Base-by-base conservation (phyloP, 2,329 filamentous ascomycete species). In the Fusarium nurragi region DNA sequence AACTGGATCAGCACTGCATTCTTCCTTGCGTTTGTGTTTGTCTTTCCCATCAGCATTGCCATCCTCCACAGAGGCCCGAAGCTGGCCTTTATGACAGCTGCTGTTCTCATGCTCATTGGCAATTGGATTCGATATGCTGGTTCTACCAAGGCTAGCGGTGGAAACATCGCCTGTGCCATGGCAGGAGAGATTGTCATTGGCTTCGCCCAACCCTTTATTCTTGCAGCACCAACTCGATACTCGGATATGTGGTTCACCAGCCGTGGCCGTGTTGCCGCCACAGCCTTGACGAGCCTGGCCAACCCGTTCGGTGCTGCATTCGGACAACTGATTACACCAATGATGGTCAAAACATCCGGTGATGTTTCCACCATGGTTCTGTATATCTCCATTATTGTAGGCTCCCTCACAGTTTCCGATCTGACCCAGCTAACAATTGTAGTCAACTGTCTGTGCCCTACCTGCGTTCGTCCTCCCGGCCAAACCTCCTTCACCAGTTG, bases 221-320 rank as follows among this genome's bases (percentile, higher is more conserved):
- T 98, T 11, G 88, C 90, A 8, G 93, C 94, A 1, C 94, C 95
- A 1, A 94, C 95, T 1, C 84, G 92, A 62, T 99, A 97, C 78
- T 95, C 92, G 52, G 94, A 97, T 75, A 81, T 97, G 59, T 98
- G 95, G 95, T 98, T 98, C 78, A 94, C 92, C 3, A 89, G 91
- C 70, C 81, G 83, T 12, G 94, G 94, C 9, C 87, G 95, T 52
- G 91, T 97, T 13, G 90, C 90, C 51, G 94, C 94, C 18, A 98
- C 94, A 1, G 95, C 94, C 1, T 73, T 97, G 32, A 89, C 90
- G 21, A 94, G 89, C 60, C 79, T 98, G 56, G 92, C 94, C 5
- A 98, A 97, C 76, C 94, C 94, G 0, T 85, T 98, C 48, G 94
- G 94, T 14, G 94, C 91, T 21, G 94, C 94, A 8, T 79, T 97